Evolutionary conservation across 2,329 filamentous ascomycete species (phyloP).

Genomic region (Colletotrichum coccodes): DNA sequence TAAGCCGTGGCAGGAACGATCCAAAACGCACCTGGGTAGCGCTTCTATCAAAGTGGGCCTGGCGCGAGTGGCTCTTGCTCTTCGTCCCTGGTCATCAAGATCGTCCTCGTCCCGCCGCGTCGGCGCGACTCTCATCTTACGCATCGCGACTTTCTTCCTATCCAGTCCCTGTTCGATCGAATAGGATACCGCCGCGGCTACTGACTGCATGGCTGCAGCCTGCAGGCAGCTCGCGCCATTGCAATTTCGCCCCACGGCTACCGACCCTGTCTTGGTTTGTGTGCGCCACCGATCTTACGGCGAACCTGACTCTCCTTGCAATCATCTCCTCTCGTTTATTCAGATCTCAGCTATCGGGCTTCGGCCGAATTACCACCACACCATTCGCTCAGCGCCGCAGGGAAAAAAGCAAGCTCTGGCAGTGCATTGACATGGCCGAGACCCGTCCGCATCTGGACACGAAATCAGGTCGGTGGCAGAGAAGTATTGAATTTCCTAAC

Average conservation of each 20-base stretch:
- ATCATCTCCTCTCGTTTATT: not conserved
- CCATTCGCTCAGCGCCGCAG: not conserved
- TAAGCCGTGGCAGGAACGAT: not conserved
- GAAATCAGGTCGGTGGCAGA: constrained; percentile 4
- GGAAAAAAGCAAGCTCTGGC: constrained; percentile 23
- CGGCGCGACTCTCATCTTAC: constrained; percentile 22
- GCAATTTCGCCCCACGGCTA: not conserved
- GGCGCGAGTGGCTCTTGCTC: not conserved
- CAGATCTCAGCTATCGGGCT: not conserved
- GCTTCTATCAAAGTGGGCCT: not conserved
- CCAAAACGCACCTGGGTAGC: not conserved
- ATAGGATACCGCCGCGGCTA: not conserved
- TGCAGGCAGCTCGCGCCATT: not conserved
- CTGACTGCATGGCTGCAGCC: not conserved
- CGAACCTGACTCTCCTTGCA: constrained; percentile 16
- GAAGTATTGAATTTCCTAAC: not conserved
- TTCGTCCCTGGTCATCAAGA: not conserved
- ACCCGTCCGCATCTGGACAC: constrained; percentile 17
- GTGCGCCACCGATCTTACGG: constrained; percentile 27
- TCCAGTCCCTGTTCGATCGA: not conserved
- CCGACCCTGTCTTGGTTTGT: not conserved
- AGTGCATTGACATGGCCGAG: not conserved
- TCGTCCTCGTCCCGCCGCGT: constrained; percentile 14
- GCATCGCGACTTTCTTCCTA: constrained; percentile 2
- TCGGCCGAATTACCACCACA: constrained; percentile 17